phyloP scores from a whole-genome alignment of 2,329 filamentous ascomycete species.

The Xylaria sp. region DNA sequence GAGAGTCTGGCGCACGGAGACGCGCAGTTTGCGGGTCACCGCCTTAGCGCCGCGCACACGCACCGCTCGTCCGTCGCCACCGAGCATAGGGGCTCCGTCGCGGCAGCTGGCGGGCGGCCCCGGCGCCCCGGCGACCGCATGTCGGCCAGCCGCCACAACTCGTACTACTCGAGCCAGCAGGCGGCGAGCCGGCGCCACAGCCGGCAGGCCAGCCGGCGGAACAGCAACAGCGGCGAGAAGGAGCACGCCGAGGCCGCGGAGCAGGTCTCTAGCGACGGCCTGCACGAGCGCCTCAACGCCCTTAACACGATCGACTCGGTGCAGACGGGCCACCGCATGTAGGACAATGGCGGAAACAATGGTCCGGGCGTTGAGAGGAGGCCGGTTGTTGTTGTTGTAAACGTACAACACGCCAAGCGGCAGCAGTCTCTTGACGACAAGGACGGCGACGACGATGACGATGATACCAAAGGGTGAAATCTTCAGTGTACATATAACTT shows the following conservation, averaged over 20 bases:
- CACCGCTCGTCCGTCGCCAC: conserved; percentile 16
- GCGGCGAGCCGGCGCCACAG: conserved; percentile 32
- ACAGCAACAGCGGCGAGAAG: conserved; percentile 26
- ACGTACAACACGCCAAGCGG: neutral
- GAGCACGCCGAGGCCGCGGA: conserved; percentile 17
- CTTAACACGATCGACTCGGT: conserved; percentile 28
- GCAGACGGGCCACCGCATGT: conserved; percentile 9
- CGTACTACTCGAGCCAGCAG: conserved; percentile 32
- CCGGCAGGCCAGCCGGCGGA: conserved; percentile 24
- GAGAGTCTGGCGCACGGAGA: conserved; percentile 57
- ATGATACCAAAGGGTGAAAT: neutral
- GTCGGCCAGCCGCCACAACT: conserved; percentile 30
- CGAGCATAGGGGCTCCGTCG: conserved; percentile 9
- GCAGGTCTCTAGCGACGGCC: conserved; percentile 17
- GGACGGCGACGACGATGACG: neutral
- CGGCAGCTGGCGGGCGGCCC: conserved; percentile 12
- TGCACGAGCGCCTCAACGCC: conserved; percentile 25
- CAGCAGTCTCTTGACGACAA: no score
- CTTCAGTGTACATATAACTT: neutral
- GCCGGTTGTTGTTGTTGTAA: neutral
- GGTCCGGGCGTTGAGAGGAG: neutral
- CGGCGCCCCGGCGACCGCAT: conserved; percentile 23
- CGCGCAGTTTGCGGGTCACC: conserved; percentile 23
- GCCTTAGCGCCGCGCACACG: conserved; percentile 19
- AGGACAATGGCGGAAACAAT: neutral